Base-by-base conservation (phyloP, 2,329 filamentous ascomycete species). In the Exophiala bonariae region DNA sequence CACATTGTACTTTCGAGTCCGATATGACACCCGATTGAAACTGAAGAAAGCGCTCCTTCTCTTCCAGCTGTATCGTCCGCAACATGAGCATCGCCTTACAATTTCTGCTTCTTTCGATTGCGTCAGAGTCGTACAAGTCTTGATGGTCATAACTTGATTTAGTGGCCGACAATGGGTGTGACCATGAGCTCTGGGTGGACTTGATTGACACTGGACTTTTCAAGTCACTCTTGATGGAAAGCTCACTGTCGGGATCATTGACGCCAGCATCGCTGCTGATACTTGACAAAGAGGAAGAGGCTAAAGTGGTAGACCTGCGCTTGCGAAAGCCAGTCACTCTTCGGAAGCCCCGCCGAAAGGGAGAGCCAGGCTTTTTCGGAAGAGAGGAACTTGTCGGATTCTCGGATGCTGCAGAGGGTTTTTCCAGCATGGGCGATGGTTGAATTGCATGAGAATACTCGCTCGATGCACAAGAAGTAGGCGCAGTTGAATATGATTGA, bases 401-500 rank as follows among this genome's bases (percentile, higher is more conserved):
- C 13, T 50, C 43, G 16, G 52, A 36, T 14, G 31, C 38, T 3
- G 45, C 41, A 18, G 36, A 47, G 3, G 49, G 22, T n/a, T 23
- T 41, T 17, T 48, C 48, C 19, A 51, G 47, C 6, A 30, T 37
- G 6, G 44, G 39, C 9, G 54, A 53, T 17, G 47, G 33, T 37
- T 47, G 50, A 7, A 47, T 57, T 14, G 35, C 32, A 3, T 47
- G 56, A 20, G 52, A 49, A 30, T 50, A 45, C 26, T 59, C 59
- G 35, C 54, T 58, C 6, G 55, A 59, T 30, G 53, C 40, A 48
- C 56, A 52, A 14, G 57, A 58, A 13, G 50, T 57, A 11, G 55
- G 61, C 3, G 63, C 40, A n/a, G 54, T 59, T 3, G 59, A 61
- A 18, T 56, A 52, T n/a, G 59, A 59, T 14, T 54, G 50, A 34